A percentile compares a stretch with the other conserved stretches of the same genome.
Evolutionary conservation across 306 rosid species (phyloP).

Genomic region (Argentina anserina): DNA sequence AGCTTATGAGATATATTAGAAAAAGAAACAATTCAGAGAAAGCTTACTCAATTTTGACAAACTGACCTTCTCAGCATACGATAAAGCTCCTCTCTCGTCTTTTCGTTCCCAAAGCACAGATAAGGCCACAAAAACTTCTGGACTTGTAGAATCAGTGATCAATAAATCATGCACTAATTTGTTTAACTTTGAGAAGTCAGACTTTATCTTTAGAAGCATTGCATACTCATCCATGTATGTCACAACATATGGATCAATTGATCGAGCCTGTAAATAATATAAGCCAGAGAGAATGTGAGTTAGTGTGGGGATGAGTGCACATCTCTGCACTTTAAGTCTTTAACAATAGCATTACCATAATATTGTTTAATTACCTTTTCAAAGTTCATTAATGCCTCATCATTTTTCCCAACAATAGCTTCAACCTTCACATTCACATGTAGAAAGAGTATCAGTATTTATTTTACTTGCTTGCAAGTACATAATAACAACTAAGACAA

Average conservation of each 20-base stretch:
- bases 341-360: slow-evolving; percentile 4
- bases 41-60: slow-evolving; percentile 18
- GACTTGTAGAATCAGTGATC: slow-evolving; percentile 82
- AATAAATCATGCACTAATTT: slow-evolving; percentile 86
- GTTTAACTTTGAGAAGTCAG: slow-evolving; percentile 80
- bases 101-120: slow-evolving; percentile 93
- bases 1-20: slow-evolving; percentile 24
- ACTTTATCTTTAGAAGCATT: slow-evolving; percentile 89
- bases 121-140: slow-evolving; percentile 94
- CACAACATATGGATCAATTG: slow-evolving; percentile 76
- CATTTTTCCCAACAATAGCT: slow-evolving; percentile 91
- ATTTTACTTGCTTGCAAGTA: slow-evolving; percentile 9
- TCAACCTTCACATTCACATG: slow-evolving; percentile 68
- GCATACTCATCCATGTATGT: slow-evolving; percentile 99
- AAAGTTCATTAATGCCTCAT: slow-evolving; percentile 88
- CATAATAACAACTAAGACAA: slow-evolving; percentile 22
- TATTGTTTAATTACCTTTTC: slow-evolving; percentile 62
- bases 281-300: slow-evolving; percentile 19
- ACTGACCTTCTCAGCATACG: slow-evolving; percentile 91
- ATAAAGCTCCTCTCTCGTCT: slow-evolving; percentile 86
- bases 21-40: slow-evolving; percentile 22
- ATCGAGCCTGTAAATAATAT: slow-evolving; percentile 69
- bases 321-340: background rate
- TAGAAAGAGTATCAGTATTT: slow-evolving; percentile 13
- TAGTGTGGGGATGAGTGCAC: background rate